Conservation (phyloP, 495 filamentous ascomycete genomes). For the Tricharina praecox region DNA sequence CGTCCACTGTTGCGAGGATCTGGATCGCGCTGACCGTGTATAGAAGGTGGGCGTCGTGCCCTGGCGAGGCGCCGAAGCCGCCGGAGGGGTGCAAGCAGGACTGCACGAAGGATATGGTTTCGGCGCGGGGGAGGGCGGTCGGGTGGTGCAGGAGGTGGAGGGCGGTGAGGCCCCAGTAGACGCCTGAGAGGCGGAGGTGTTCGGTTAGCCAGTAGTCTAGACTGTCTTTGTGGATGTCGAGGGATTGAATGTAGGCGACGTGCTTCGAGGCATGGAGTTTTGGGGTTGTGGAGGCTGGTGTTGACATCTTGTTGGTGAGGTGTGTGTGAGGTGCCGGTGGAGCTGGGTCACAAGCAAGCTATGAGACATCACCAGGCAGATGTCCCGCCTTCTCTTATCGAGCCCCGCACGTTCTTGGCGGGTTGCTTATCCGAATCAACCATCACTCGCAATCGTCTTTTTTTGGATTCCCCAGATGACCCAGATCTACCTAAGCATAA, state of each 20-base stretch:
- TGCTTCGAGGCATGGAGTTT: slow-evolving; percentile 48
- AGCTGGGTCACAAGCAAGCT: too few species aligned
- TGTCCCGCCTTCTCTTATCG: too few species aligned
- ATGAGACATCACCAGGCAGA: too few species aligned
- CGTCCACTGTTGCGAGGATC: slow-evolving; percentile 70
- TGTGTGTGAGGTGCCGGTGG: too few species aligned
- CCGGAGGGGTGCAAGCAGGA: slow-evolving; percentile 52
- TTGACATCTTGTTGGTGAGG: too few species aligned
- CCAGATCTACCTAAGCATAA: slow-evolving; percentile 4
- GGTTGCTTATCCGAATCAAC: too few species aligned
- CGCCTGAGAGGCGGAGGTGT: slow-evolving; percentile 80
- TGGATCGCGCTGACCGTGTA: slow-evolving; percentile 89
- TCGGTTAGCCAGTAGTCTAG: slow-evolving; percentile 95
- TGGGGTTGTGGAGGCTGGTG: too few species aligned
- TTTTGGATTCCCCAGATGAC: not conserved
- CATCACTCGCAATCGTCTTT: too few species aligned
- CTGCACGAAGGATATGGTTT: slow-evolving; percentile 77
- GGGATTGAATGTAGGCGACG: slow-evolving; percentile 80
- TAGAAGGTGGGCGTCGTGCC: slow-evolving; percentile 87
- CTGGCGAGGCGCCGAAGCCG: slow-evolving; percentile 83
- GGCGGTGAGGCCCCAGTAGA: slow-evolving; percentile 90
- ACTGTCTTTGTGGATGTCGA: slow-evolving; percentile 80
- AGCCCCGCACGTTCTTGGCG: too few species aligned
- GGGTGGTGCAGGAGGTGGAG: slow-evolving; percentile 70
- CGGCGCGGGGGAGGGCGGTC: slow-evolving; percentile 59